Conservation (phyloP, 2,329 filamentous ascomycete species). For the Nemania diffusa region DNA sequence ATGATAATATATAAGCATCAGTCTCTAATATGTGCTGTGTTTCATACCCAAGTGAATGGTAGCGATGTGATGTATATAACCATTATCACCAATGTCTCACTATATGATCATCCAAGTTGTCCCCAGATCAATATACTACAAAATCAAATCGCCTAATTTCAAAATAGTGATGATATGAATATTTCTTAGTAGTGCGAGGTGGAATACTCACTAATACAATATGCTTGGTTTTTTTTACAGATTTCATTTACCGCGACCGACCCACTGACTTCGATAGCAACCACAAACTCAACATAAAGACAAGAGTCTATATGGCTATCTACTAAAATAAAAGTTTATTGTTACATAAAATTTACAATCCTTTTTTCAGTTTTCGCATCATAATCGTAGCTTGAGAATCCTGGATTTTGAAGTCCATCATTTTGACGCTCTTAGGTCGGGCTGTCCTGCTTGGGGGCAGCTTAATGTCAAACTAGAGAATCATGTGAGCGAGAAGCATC, state of each 20-base stretch:
- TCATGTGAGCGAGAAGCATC: constrained; percentile 17
- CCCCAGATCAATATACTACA: too few species aligned
- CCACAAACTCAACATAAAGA: too few species aligned
- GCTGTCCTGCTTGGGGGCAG: constrained; percentile 7
- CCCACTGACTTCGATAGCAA: too few species aligned
- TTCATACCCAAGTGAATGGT: neutral
- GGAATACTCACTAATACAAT: too few species aligned
- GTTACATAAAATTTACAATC: neutral
- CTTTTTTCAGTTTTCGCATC: constrained; percentile 8
- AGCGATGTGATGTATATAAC: neutral
- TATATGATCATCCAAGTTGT: neutral
- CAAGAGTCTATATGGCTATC: too few species aligned
- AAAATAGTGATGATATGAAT: too few species aligned
- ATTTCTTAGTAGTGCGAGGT: neutral
- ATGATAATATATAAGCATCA: constrained; percentile 37
- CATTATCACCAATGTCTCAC: neutral
- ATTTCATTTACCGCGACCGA: too few species aligned
- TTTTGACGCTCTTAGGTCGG: constrained; percentile 14
- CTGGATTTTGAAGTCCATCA: constrained; percentile 18
- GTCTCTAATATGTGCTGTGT: neutral
- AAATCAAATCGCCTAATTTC: too few species aligned
- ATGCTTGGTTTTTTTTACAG: too few species aligned
- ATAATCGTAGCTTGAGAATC: constrained; percentile 11
- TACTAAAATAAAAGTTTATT: neutral
- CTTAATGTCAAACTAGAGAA: constrained; percentile 14